These are phyloP conservation scores for Colletotrichum sp. DNA, from an alignment of 2,329 filamentous ascomycete genomes.

Conservation along the genomic window DNA sequence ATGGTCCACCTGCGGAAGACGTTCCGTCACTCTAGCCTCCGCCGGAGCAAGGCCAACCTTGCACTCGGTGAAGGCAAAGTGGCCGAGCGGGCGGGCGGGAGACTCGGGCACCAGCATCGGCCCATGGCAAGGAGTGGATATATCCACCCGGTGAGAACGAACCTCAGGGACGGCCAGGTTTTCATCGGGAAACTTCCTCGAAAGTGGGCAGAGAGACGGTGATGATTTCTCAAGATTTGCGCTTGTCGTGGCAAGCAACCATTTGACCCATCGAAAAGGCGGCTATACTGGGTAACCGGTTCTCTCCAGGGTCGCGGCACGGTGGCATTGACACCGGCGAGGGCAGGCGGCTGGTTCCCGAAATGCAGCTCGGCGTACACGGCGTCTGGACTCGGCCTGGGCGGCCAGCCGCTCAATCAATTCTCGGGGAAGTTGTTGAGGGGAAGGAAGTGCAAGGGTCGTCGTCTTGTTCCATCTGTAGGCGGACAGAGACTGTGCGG, in stretches of 20 bases:
- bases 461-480: not conserved
- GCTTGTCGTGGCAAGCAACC: not conserved
- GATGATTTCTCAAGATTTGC: not conserved
- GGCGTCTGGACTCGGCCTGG: not conserved
- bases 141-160: conserved; percentile 17
- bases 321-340: not conserved
- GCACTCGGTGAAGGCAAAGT: conserved; percentile 11
- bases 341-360: not conserved
- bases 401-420: not conserved
- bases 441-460: not conserved
- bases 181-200: not conserved
- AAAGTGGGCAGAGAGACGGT: not conserved
- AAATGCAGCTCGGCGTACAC: conserved; percentile 1
- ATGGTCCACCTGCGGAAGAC: conserved; percentile 6
- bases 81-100: conserved; percentile 6
- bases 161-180: not conserved
- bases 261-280: not conserved
- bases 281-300: not conserved
- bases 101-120: conserved; percentile 8
- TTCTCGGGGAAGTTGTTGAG: not conserved
- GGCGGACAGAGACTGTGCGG: not conserved
- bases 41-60: conserved; percentile 15
- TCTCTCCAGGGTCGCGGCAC: not conserved
- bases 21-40: conserved; percentile 4
- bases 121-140: conserved; percentile 9